Evolutionary conservation across 495 filamentous ascomycete species (phyloP).

Genomic region (Penicillium antarcticum): DNA sequence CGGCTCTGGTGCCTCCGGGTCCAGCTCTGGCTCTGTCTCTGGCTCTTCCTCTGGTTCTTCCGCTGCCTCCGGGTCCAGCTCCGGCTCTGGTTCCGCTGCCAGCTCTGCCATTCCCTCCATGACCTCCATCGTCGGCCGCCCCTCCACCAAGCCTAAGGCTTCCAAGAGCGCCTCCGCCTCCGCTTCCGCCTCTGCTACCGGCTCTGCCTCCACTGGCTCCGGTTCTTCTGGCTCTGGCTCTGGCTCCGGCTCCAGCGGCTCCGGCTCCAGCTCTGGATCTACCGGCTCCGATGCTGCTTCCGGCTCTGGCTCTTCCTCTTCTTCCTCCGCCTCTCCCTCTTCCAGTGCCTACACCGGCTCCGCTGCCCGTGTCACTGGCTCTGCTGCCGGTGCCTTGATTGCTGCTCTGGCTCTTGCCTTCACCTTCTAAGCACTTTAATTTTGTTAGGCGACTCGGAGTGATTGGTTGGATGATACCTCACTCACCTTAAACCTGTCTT

Average conservation of each 20-base stretch:
- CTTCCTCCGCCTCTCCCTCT: constrained; percentile 8
- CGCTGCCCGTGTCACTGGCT: constrained; percentile 30
- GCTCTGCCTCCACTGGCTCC: not conserved
- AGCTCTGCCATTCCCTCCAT: constrained; percentile 13
- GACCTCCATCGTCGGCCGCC: constrained; percentile 8
- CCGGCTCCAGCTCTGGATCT: constrained; percentile 12
- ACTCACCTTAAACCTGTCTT: constrained; percentile 2
- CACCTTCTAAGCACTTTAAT: constrained; percentile 26
- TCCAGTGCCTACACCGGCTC: constrained; percentile 12
- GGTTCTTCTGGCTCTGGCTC: not conserved
- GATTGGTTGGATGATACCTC: constrained; percentile 9
- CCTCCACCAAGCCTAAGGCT: constrained; percentile 9
- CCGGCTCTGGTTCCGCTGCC: constrained; percentile 2
- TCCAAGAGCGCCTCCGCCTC: constrained; percentile 4
- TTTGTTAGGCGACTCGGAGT: constrained; percentile 13
- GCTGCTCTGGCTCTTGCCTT: constrained; percentile 28
- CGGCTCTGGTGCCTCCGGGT: constrained; percentile 13
- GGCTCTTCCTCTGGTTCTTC: constrained; percentile 13
- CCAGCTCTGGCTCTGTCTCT: constrained; percentile 10
- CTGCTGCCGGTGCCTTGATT: constrained; percentile 27
- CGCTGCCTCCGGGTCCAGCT: constrained; percentile 13
- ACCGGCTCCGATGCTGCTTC: constrained; percentile 17
- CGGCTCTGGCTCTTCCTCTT: constrained; percentile 4
- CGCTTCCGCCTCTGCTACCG: not conserved
- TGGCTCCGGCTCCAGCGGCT: not conserved